phyloP scores from a whole-genome alignment of 2,329 filamentous ascomycete genomes.

The Colletotrichum noveboracense region DNA sequence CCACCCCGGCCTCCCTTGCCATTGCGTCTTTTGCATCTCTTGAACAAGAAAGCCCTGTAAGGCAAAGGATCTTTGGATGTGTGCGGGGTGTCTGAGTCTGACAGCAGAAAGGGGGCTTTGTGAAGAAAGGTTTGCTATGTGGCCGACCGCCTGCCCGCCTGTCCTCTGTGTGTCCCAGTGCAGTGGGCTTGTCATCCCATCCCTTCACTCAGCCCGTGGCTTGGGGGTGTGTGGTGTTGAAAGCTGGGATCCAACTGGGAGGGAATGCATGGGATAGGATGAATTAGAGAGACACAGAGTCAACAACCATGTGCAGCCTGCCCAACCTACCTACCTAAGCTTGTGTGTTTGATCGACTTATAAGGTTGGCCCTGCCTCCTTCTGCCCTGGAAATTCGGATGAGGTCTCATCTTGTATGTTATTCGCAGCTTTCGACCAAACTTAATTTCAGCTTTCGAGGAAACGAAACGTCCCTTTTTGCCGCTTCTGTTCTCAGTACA shows the following conservation, averaged over 20 bases:
- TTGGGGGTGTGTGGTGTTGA: background rate
- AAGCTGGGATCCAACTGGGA: background rate
- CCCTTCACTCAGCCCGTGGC: constrained; percentile 13
- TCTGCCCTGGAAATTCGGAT: background rate
- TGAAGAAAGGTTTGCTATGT: background rate
- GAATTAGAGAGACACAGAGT: background rate
- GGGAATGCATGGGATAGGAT: background rate
- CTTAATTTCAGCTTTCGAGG: background rate
- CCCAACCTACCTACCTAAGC: background rate
- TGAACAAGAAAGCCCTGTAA: background rate
- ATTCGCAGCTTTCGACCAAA: background rate
- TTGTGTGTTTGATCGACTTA: background rate
- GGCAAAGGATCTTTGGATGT: background rate
- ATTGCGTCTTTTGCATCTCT: background rate
- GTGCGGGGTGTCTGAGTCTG: background rate
- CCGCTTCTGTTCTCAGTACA: background rate
- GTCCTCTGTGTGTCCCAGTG: background rate
- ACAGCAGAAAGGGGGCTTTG: background rate
- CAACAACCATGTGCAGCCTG: constrained; percentile 1
- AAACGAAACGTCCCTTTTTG: background rate
- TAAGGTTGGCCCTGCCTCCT: constrained; percentile 16
- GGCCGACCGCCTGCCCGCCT: background rate
- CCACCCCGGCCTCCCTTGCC: background rate
- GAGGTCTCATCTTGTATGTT: background rate
- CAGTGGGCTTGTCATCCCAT: constrained; percentile 3